Evolutionary conservation across 2,329 filamentous ascomycete genomes (phyloP).

Genomic region (Penicillium sp.): DNA sequence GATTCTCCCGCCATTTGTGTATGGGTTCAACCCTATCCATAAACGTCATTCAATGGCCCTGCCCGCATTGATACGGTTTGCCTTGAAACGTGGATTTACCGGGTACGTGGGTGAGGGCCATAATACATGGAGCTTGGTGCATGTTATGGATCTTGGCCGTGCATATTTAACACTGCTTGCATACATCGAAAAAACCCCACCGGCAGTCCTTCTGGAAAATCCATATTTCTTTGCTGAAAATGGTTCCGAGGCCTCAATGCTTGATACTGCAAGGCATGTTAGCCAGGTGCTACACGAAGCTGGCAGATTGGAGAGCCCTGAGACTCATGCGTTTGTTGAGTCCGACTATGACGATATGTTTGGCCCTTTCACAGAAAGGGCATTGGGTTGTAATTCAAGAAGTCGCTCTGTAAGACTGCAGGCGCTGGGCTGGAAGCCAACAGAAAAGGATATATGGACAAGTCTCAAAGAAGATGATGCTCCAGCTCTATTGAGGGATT

Average conservation of each 20-base stretch:
- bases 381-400: not conserved
- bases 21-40: not conserved
- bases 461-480: not conserved
- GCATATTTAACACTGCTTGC: not conserved
- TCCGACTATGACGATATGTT: not conserved
- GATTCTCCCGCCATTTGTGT: not conserved
- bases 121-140: not conserved
- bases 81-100: not conserved
- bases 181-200: not conserved
- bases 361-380: not conserved
- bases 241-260: not conserved
- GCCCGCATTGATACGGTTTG: not conserved
- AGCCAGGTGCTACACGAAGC: not conserved
- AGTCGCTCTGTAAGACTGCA: not conserved
- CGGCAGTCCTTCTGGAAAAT: not conserved
- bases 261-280: not conserved
- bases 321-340: not conserved
- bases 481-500: not conserved
- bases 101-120: not conserved
- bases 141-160: not conserved
- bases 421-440: not conserved
- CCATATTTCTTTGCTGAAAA: conserved; percentile 1
- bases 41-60: not conserved
- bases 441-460: not conserved
- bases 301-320: not conserved